phyloP scores from a whole-genome alignment of 2,329 filamentous ascomycete genomes.

The Penicillium digitatum region DNA sequence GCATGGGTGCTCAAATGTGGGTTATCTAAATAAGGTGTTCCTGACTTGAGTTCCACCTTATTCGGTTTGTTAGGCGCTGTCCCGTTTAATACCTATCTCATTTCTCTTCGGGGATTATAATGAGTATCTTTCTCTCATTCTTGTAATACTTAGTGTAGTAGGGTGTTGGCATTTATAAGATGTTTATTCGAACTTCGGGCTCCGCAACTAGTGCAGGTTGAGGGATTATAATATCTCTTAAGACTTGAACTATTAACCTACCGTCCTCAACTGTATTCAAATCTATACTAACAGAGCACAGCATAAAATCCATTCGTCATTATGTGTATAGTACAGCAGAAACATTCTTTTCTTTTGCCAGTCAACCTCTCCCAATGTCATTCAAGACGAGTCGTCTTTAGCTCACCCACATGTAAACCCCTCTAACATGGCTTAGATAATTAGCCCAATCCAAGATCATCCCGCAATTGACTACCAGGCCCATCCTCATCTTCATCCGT shows the following conservation, averaged over 20 bases:
- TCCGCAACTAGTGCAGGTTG: not conserved
- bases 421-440: not conserved
- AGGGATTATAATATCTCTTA: not conserved
- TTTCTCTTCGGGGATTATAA: not conserved
- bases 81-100: not conserved
- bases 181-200: not conserved
- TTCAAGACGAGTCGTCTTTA: not conserved
- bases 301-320: constrained; percentile 19
- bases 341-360: constrained; percentile 1
- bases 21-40: not conserved
- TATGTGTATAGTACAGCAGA: constrained; percentile 22
- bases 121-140: not conserved
- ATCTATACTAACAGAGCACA: constrained; percentile 1
- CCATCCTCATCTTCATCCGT: constrained; percentile 34
- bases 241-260: not conserved
- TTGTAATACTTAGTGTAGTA: not conserved
- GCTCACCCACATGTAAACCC: not conserved
- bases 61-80: not conserved
- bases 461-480: constrained; percentile 30
- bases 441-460: constrained; percentile 31
- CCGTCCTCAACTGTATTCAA: not conserved
- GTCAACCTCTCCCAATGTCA: not conserved
- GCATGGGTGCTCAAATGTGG: not conserved
- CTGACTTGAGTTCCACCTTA: not conserved
- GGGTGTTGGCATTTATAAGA: not conserved